Conservation (phyloP, 2,329 filamentous ascomycete species). For the Chaetothyriales sp. region DNA sequence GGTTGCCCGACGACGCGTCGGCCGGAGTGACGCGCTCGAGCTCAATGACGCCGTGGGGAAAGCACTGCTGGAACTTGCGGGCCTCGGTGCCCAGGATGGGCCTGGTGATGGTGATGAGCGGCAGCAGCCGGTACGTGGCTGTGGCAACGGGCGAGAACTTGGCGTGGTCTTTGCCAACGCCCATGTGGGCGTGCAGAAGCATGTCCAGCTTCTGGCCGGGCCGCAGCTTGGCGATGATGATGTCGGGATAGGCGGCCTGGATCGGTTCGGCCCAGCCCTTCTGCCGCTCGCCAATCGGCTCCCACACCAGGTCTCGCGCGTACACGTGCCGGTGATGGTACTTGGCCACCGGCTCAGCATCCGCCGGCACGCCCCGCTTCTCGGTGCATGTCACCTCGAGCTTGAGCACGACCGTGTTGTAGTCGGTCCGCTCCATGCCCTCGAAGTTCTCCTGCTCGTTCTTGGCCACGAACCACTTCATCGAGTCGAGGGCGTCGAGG, state of each 20-base stretch:
- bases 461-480: slow-evolving; percentile 70
- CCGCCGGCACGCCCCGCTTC: slow-evolving; percentile 56
- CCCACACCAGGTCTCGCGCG: slow-evolving; percentile 62
- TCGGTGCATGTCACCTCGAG: slow-evolving; percentile 69
- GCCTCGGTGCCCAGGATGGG: slow-evolving; percentile 82
- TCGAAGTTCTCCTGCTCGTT: slow-evolving; percentile 39
- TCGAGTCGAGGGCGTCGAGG: slow-evolving; percentile 61
- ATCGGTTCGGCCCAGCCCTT: slow-evolving; percentile 44
- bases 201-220: slow-evolving; percentile 79
- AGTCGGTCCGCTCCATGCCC: slow-evolving; percentile 45
- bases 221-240: slow-evolving; percentile 83
- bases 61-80: slow-evolving; percentile 78
- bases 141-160: slow-evolving; percentile 97
- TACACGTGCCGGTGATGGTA: slow-evolving; percentile 80
- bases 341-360: slow-evolving; percentile 70
- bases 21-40: slow-evolving; percentile 56
- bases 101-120: slow-evolving; percentile 66
- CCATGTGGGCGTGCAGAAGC: slow-evolving; percentile 88
- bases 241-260: slow-evolving; percentile 72
- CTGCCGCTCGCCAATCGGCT: slow-evolving; percentile 58
- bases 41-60: slow-evolving; percentile 74
- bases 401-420: slow-evolving; percentile 71
- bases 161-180: slow-evolving; percentile 82
- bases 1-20: slow-evolving; percentile 48
- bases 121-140: slow-evolving; percentile 80